Evolutionary conservation across 1,139 yeast genomes (phyloP).

Genomic region (Nakaseomyces glabratus): DNA sequence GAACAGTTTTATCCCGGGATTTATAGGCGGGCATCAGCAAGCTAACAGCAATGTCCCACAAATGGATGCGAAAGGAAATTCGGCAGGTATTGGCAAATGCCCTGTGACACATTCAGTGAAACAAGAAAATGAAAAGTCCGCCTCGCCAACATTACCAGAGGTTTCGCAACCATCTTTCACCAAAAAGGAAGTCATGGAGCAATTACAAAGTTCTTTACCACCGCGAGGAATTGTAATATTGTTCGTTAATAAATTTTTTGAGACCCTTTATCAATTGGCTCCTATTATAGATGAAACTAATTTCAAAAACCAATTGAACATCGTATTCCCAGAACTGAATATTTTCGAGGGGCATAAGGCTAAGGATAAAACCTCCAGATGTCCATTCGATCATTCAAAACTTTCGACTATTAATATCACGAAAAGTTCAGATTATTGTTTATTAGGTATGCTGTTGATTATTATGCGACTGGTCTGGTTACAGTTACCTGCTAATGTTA

Average conservation of each 20-base stretch:
- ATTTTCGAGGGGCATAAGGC: slow-evolving; percentile 5
- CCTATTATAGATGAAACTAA: slow-evolving; percentile 43
- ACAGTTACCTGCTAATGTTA: slow-evolving; percentile 38
- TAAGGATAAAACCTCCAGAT: slow-evolving; percentile 6
- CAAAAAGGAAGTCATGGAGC: slow-evolving; percentile 3
- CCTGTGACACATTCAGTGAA: not conserved
- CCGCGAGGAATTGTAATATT: slow-evolving; percentile 34
- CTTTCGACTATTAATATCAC: slow-evolving; percentile 14
- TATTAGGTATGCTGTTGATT: slow-evolving; percentile 39
- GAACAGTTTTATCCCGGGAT: too few species aligned
- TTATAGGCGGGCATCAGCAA: too few species aligned
- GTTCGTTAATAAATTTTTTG: slow-evolving; percentile 38
- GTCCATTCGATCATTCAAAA: slow-evolving; percentile 8
- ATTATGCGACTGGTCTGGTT: slow-evolving; percentile 43
- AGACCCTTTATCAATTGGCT: slow-evolving; percentile 39
- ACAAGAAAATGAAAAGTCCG: not conserved
- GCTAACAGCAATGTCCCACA: not conserved
- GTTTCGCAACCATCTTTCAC: slow-evolving; percentile 1
- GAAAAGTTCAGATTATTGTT: slow-evolving; percentile 27
- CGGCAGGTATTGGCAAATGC: too few species aligned
- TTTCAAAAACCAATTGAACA: slow-evolving; percentile 26
- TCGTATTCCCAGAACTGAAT: slow-evolving; percentile 14
- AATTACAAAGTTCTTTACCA: slow-evolving; percentile 30
- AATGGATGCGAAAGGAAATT: not conserved
- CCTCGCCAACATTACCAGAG: slow-evolving; percentile 2